phyloP scores from a whole-genome alignment of 257 asterid species.

The Ilex asprella region DNA sequence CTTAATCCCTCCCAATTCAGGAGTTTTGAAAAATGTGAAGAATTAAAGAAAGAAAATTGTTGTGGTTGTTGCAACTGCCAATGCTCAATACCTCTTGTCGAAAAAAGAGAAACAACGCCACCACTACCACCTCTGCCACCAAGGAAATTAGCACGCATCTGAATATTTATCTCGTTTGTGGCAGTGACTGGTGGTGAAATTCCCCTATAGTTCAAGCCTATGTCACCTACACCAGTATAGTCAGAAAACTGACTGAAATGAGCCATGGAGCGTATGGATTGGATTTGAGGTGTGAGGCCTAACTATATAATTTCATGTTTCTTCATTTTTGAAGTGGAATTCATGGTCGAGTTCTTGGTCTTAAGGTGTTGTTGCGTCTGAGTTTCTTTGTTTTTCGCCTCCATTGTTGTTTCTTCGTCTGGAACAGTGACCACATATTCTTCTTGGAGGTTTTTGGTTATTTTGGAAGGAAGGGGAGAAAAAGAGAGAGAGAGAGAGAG shows the following conservation, averaged over 20 bases:
- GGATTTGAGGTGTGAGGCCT: constrained; percentile 44
- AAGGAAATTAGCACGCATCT: constrained; percentile 28
- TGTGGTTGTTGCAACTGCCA: constrained; percentile 58
- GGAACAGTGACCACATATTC: too few species aligned
- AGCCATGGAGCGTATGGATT: constrained; percentile 52
- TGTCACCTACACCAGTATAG: constrained; percentile 19
- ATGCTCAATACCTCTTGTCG: constrained; percentile 46
- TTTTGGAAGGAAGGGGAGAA: too few species aligned
- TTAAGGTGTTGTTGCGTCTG: too few species aligned
- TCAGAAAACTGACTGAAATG: constrained; percentile 58
- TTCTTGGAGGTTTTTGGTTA: too few species aligned
- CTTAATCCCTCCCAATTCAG: neutral
- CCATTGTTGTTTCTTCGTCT: too few species aligned
- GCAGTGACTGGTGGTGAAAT: constrained; percentile 30
- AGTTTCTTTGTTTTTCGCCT: too few species aligned
- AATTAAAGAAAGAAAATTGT: constrained; percentile 50
- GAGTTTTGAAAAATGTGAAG: neutral
- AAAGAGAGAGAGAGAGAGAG: too few species aligned
- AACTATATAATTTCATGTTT: neutral
- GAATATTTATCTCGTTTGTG: constrained; percentile 40
- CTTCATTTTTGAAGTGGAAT: too few species aligned
- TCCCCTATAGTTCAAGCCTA: constrained; percentile 44
- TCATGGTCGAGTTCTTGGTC: too few species aligned
- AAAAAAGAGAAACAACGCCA: constrained; percentile 31
- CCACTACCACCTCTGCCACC: constrained; percentile 21